These are phyloP conservation scores for Ganoderma lingzhi DNA, from an alignment of 1,284 basidiomycete species.

Conservation along the genomic window DNA sequence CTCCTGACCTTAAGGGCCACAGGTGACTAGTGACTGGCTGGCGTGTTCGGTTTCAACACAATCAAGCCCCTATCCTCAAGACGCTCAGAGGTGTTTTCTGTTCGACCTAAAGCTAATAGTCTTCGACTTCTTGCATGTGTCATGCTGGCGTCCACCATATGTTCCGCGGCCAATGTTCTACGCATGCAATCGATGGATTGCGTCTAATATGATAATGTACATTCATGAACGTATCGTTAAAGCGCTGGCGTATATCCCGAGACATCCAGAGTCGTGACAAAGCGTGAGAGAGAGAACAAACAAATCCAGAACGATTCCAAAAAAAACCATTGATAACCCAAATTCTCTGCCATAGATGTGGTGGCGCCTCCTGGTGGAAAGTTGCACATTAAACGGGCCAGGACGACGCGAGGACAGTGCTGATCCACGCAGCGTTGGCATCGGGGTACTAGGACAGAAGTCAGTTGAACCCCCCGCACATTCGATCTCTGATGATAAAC, in stretches of 20 bases:
- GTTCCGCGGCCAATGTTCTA: no score
- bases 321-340: not conserved
- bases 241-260: not conserved
- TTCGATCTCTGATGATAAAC: slow-evolving; percentile 1
- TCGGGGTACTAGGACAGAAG: slow-evolving; percentile 46
- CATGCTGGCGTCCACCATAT: no score
- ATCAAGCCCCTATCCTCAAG: no score
- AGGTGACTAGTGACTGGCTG: no score
- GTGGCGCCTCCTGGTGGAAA: not conserved
- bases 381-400: slow-evolving; percentile 36
- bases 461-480: slow-evolving; percentile 5
- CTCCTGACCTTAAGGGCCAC: no score
- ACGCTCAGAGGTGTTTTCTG: no score
- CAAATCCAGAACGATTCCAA: not conserved
- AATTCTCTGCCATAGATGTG: not conserved
- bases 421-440: slow-evolving; percentile 58
- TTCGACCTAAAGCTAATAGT: no score
- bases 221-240: not conserved
- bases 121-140: no score
- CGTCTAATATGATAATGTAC: not conserved
- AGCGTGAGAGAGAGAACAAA: not conserved
- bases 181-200: not conserved
- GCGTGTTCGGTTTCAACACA: no score
- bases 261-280: not conserved
- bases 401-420: slow-evolving; percentile 40